Evolutionary conservation across 805 yeast genomes (phyloP), one percentile per base, ranked within the genome.

Genomic region (Candida namnaoensis): DNA sequence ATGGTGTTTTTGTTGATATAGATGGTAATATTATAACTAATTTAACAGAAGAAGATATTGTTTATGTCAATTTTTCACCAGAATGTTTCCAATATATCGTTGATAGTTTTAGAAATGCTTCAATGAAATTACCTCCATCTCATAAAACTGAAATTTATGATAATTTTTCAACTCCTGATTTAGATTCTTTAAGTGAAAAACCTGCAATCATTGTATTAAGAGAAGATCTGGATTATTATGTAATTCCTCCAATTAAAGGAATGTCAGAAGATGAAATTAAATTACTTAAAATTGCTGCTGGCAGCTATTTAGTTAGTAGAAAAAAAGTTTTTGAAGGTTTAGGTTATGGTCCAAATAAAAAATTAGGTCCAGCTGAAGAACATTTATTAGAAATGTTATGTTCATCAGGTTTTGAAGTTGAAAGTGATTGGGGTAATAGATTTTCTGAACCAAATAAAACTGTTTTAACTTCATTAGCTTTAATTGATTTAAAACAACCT

Each of bases 321-420:
- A 62, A 64, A 30, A 67, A 71, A 41, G 80, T 93, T 1, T 93
- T 93, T 56, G 78, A 79, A 44, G 97, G 98, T 0, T 71, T 90
- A 19, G 93, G 88, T 1, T 77, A 72, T 53, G 65, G 60, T 13
- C 65, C 69, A 2, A 71, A 69, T 3, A 78, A 76, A 49, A 67
- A 66, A 32, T 61, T 84, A 46, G 90, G 88, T 7, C 82, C 95
- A 13, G 98, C 99, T 1, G 99, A 93, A 60, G 91, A 85, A 61
- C 98, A 91, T 61, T 70, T 93, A 37, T 74, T 87, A 65, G 97
- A 88, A 47, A 93, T 93, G 99, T 72, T 93, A 41, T 88, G 96
- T 53, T 72, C 91, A 0, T 82, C 95, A 0, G 99, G 99, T 1
- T 86, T 88, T 49, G 61, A 66, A 4, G 62, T 72, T 11, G 68